These are phyloP conservation scores for Pythium periplocum DNA, from an alignment of 352 stramenopile genomes.

Conservation along the genomic window DNA sequence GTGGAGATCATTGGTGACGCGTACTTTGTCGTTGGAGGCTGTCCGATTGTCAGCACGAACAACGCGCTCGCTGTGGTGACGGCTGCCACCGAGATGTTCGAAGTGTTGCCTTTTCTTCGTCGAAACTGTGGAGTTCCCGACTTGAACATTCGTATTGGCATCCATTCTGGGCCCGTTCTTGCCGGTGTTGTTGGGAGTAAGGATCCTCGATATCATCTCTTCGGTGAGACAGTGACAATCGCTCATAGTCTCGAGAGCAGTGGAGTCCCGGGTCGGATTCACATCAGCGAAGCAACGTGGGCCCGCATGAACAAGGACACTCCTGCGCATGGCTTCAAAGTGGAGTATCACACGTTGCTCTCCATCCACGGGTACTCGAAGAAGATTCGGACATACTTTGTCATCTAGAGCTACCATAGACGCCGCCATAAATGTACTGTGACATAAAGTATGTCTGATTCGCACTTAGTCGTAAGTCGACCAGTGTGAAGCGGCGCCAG, in stretches of 20 bases:
- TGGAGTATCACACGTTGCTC: constrained; percentile 81
- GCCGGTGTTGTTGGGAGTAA: constrained; percentile 82
- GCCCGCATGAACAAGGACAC: constrained; percentile 80
- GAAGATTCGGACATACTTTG: constrained; percentile 78
- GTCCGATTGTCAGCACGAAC: constrained; percentile 49
- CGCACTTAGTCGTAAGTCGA: too few species aligned
- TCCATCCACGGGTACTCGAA: constrained; percentile 67
- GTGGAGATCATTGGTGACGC: constrained; percentile 88
- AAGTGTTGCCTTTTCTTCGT: constrained; percentile 43
- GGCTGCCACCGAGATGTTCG: constrained; percentile 74
- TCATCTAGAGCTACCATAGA: constrained; percentile 29
- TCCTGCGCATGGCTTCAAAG: constrained; percentile 69
- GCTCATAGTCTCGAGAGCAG: constrained; percentile 79
- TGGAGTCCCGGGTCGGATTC: constrained; percentile 65
- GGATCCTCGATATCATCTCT: constrained; percentile 82
- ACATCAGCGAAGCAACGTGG: constrained; percentile 82
- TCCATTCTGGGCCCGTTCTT: constrained; percentile 78
- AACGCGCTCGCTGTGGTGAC: constrained; percentile 72
- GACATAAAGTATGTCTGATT: too few species aligned
- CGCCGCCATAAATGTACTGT: too few species aligned
- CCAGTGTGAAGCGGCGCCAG: too few species aligned
- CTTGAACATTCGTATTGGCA: constrained; percentile 83
- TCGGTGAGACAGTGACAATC: constrained; percentile 82
- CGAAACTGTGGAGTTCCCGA: constrained; percentile 72
- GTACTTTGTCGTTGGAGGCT: constrained; percentile 80